Conservation (phyloP, 768 basidiomycete species). For the Boletus sp. region DNA sequence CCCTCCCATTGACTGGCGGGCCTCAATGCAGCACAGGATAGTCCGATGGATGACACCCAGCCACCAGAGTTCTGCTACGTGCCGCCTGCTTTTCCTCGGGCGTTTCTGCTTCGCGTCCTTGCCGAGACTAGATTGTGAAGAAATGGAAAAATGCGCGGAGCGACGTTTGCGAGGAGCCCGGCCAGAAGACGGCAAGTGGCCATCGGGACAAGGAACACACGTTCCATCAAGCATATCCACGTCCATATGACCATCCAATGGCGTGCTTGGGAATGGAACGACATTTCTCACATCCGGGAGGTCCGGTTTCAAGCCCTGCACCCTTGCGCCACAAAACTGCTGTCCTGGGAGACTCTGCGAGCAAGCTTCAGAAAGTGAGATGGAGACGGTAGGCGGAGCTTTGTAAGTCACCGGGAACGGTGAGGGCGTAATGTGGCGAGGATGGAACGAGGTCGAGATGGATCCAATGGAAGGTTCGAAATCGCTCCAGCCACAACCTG, state of each 20-base stretch:
- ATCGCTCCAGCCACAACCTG: constrained; percentile 10
- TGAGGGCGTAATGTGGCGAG: constrained; percentile 12
- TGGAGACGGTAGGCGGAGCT: constrained; percentile 38
- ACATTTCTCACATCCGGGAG: constrained; percentile 31
- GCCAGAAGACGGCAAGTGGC: not conserved
- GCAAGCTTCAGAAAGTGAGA: constrained; percentile 37
- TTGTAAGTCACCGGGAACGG: constrained; percentile 29
- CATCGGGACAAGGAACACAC: not conserved
- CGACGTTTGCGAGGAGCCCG: constrained; percentile 32
- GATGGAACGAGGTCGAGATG: not conserved
- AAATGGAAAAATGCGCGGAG: constrained; percentile 31
- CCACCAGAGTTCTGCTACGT: constrained; percentile 36
- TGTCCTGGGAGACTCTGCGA: constrained; percentile 18
- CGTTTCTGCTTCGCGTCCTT: constrained; percentile 30
- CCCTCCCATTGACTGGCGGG: constrained; percentile 5
- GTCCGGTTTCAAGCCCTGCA: constrained; percentile 16
- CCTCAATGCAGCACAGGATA: constrained; percentile 26
- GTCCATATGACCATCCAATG: constrained; percentile 22
- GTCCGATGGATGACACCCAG: constrained; percentile 37
- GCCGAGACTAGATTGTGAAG: constrained; percentile 16
- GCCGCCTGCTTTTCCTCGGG: constrained; percentile 31
- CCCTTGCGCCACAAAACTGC: not conserved
- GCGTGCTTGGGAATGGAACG: constrained; percentile 38
- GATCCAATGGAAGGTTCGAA: constrained; percentile 1
- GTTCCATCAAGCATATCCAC: constrained; percentile 32